phyloP scores from a whole-genome alignment of 371 early-diverging fungal species.

The Umbelopsis sp. region DNA sequence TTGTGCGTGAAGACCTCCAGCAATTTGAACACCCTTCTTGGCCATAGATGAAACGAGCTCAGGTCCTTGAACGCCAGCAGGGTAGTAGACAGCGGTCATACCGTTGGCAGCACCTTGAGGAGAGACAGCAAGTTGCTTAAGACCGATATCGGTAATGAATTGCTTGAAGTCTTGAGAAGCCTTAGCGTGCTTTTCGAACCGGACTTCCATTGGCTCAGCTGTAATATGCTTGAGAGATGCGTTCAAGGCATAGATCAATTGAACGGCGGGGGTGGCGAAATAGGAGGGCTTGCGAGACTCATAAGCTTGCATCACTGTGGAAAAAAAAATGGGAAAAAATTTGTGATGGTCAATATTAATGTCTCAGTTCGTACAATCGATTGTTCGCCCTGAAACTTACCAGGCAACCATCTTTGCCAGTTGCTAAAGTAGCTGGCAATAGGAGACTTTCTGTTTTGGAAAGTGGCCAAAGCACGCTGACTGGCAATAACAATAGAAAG shows the following conservation, averaged over 20 bases:
- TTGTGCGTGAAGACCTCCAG: constrained; percentile 82
- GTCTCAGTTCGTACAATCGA: not conserved
- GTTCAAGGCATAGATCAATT: constrained; percentile 68
- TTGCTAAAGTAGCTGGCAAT: constrained; percentile 49
- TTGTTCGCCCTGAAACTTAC: constrained; percentile 25
- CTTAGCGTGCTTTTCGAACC: constrained; percentile 57
- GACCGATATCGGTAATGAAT: constrained; percentile 45
- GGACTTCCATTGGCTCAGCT: constrained; percentile 47
- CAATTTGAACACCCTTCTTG: constrained; percentile 74
- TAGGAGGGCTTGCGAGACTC: constrained; percentile 68
- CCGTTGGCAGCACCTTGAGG: constrained; percentile 76
- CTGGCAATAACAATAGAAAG: constrained; percentile 62
- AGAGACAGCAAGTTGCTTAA: constrained; percentile 61
- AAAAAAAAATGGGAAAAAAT: not conserved
- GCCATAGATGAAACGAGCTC: constrained; percentile 71
- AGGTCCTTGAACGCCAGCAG: constrained; percentile 66
- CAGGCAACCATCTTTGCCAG: constrained; percentile 61
- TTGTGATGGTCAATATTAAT: no score
- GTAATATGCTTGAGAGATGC: constrained; percentile 62
- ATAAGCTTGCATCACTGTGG: constrained; percentile 66
- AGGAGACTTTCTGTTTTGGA: constrained; percentile 46
- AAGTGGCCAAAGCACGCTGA: constrained; percentile 48
- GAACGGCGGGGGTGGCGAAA: constrained; percentile 79
- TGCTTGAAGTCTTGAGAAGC: constrained; percentile 58
- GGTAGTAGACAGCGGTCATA: constrained; percentile 86